Evolutionary conservation across 148 eudicot genomes (phyloP).

Genomic region (Camellia japonica): DNA sequence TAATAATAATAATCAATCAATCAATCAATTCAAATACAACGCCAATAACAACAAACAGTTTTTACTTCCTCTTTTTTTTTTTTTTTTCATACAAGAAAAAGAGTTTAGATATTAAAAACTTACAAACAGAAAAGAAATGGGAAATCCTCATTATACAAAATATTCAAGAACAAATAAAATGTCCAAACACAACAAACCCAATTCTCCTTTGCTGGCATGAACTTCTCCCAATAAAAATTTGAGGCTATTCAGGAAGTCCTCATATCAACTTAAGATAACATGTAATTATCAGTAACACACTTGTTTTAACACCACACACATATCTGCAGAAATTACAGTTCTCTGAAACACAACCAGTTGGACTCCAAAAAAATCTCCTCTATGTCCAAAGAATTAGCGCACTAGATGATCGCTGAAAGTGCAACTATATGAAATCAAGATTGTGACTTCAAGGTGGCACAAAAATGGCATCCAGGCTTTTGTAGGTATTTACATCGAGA

Average conservation of each 20-base stretch:
- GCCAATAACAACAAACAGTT: too few relatives aligned
- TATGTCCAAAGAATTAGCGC: neutral
- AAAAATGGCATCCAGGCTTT: neutral
- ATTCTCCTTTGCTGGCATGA: slow-evolving; percentile 1
- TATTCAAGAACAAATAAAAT: neutral
- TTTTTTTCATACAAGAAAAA: too few relatives aligned
- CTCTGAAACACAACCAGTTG: neutral
- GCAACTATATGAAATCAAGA: neutral
- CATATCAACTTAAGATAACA: too few relatives aligned
- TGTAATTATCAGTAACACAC: too few relatives aligned
- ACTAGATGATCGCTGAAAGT: neutral
- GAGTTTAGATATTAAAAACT: neutral
- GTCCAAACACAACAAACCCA: neutral
- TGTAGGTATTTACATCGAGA: neutral
- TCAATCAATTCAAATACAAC: too few relatives aligned
- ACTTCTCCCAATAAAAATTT: neutral
- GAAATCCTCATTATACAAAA: neutral
- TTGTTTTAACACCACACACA: neutral
- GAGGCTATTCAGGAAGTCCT: neutral
- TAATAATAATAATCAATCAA: too few relatives aligned
- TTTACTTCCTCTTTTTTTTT: too few relatives aligned
- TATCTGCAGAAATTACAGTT: neutral
- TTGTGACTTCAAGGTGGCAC: neutral
- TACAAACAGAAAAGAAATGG: neutral
- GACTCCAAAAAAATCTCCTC: neutral